phyloP scores from a whole-genome alignment of 2,329 filamentous ascomycete genomes.

The Colletotrichum salicis region DNA sequence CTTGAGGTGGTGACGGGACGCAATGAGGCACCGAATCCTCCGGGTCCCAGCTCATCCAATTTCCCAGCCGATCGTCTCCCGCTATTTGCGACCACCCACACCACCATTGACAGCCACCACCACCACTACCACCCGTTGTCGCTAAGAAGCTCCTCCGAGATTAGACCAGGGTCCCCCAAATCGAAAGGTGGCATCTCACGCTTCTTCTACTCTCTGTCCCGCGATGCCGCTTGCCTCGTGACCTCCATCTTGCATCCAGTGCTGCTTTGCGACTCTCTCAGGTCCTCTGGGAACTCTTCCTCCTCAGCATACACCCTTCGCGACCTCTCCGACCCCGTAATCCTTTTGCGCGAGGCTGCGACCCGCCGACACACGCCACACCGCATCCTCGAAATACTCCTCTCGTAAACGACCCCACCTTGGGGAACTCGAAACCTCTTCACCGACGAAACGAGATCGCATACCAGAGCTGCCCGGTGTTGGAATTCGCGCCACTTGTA shows the following conservation, averaged over 20 bases:
- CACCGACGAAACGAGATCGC: conserved; percentile 8
- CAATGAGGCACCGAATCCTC: not conserved
- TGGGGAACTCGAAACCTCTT: not conserved
- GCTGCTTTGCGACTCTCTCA: not conserved
- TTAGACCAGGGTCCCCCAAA: conserved; percentile 38
- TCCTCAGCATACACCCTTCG: not conserved
- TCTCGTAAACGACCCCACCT: conserved; percentile 20
- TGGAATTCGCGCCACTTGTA: not conserved
- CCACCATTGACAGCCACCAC: conserved; percentile 16
- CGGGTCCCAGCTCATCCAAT: conserved; percentile 11
- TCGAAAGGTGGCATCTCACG: conserved; percentile 45
- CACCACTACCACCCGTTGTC: not conserved
- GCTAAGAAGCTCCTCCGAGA: conserved; percentile 15
- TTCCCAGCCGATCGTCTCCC: conserved; percentile 24
- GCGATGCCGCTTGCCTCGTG: conserved; percentile 15
- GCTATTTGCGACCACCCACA: conserved; percentile 16
- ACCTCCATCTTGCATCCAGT: not conserved
- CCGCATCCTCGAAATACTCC: conserved; percentile 13
- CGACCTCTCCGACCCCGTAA: not conserved
- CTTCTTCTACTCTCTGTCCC: conserved; percentile 15
- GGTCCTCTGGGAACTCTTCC: not conserved
- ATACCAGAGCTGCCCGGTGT: conserved; percentile 2
- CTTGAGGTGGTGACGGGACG: no score
- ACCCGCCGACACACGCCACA: conserved; percentile 17
- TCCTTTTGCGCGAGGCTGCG: not conserved